Evolutionary conservation across 106 monocot genomes (phyloP).

Genomic region (Acorus gramineus): DNA sequence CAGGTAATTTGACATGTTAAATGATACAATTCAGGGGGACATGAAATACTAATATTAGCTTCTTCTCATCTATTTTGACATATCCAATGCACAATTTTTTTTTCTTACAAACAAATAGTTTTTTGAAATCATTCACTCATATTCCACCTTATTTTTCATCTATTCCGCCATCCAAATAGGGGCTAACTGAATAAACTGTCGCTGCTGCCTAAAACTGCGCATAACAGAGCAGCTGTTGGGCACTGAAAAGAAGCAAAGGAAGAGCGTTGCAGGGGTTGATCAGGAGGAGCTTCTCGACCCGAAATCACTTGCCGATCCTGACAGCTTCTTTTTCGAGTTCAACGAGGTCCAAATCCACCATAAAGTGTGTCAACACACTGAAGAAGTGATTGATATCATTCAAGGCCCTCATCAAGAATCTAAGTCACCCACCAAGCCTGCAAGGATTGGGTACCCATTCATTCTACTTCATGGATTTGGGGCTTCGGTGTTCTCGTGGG

Average conservation of each 20-base stretch:
- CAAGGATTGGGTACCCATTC: slow-evolving; percentile 37
- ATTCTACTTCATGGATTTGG: slow-evolving; percentile 81
- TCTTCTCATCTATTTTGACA: no score
- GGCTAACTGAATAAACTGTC: no score
- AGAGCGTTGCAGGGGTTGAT: slow-evolving; percentile 56
- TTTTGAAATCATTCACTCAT: no score
- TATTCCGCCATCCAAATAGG: no score
- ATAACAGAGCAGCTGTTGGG: slow-evolving; percentile 28
- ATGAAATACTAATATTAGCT: no score
- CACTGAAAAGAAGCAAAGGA: slow-evolving; percentile 6
- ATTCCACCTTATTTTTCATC: no score
- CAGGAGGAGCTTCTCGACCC: slow-evolving; percentile 73
- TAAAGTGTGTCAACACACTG: slow-evolving; percentile 46
- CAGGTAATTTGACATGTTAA: no score
- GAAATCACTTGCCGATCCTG: slow-evolving; percentile 50
- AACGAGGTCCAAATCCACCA: slow-evolving; percentile 76
- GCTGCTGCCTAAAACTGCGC: no score
- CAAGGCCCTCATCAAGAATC: no score
- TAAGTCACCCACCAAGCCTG: neutral
- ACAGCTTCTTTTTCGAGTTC: slow-evolving; percentile 66
- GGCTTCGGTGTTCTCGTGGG: slow-evolving; percentile 83
- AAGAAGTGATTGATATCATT: neutral
- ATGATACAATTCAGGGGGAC: no score
- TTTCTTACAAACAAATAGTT: no score
- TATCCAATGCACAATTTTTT: no score